phyloP scores from a whole-genome alignment of 495 filamentous ascomycete genomes.

The Alectoria sarmentosa region DNA sequence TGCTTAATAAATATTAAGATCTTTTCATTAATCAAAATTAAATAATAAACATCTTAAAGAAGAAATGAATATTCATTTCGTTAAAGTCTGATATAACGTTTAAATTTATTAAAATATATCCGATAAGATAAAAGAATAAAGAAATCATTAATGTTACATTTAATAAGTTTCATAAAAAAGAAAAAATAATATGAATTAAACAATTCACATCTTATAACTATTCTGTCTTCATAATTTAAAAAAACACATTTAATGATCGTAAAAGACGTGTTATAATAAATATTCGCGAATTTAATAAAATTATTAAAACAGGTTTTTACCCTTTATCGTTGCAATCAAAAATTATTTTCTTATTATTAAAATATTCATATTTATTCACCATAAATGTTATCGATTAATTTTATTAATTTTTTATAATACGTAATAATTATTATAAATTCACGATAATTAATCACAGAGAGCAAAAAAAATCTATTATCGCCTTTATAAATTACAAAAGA shows the following conservation, averaged over 20 bases:
- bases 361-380: background rate
- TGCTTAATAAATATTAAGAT: constrained; percentile 12
- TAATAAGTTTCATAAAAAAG: constrained; percentile 20
- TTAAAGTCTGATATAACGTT: no score
- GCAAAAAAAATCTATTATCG: no score
- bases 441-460: no score
- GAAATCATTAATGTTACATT: no score
- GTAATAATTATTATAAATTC: no score
- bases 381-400: no score
- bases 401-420: no score
- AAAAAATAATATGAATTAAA: constrained; percentile 5
- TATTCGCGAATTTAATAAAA: constrained; percentile 14
- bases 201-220: constrained; percentile 10
- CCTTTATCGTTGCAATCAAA: constrained; percentile 4
- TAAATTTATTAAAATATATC: background rate
- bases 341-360: background rate
- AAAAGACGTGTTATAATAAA: constrained; percentile 7
- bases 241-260: background rate
- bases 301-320: constrained; percentile 7
- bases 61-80: no score
- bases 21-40: no score
- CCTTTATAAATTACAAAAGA: constrained; percentile 7
- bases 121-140: no score
- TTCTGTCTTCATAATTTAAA: constrained; percentile 21
- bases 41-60: no score